phyloP scores from a whole-genome alignment of 345 rosid species.

The Citrus sp. region DNA sequence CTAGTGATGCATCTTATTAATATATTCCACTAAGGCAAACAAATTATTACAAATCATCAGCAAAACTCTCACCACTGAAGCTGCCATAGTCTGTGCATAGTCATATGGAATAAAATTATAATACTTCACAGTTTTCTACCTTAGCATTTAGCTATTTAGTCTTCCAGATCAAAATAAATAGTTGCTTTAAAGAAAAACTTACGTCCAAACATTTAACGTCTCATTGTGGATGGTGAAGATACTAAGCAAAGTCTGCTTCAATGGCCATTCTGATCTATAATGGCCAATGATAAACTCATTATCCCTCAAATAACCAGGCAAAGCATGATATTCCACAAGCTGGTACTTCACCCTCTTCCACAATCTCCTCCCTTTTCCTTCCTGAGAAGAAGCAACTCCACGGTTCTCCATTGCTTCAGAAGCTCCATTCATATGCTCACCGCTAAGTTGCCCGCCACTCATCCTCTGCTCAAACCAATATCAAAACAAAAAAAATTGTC shows the following conservation, averaged over 20 bases:
- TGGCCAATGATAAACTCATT: conserved; percentile 84
- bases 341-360: conserved; percentile 93
- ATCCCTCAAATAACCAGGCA: conserved; percentile 83
- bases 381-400: conserved; percentile 26
- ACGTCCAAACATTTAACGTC: conserved; percentile 98
- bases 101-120: not conserved
- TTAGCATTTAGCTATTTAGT: not conserved
- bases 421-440: conserved; percentile 21
- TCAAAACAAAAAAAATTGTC: not conserved
- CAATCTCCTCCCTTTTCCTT: conserved; percentile 69
- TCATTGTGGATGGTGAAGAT: conserved; percentile 85
- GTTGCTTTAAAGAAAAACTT: conserved; percentile 17
- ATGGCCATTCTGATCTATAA: conserved; percentile 90
- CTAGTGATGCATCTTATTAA: not conserved
- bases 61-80: not conserved
- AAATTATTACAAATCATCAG: not conserved
- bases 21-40: not conserved
- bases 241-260: conserved; percentile 82
- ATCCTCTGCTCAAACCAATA: conserved; percentile 27
- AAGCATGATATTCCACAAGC: conserved; percentile 81
- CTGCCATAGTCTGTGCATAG: not conserved
- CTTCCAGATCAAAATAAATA: not conserved
- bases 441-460: conserved; percentile 26
- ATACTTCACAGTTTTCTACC: not conserved
- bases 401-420: conserved; percentile 45